Evolutionary conservation across 805 yeast species (phyloP), one percentile per base, ranked within the genome.

Genomic region (Candida suzukii): DNA sequence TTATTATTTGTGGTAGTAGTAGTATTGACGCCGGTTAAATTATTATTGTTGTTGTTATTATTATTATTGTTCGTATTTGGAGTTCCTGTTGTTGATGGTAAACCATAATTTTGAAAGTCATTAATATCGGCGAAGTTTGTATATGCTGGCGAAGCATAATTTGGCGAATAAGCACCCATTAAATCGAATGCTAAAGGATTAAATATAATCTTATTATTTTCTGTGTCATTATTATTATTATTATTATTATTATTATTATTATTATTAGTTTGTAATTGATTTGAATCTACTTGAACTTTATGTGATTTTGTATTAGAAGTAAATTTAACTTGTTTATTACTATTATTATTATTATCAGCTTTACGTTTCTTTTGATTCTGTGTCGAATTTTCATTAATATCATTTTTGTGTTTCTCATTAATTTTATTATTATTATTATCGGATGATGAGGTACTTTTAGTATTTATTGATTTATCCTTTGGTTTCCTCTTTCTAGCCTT

Each of bases 401-500:
- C 3, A 2, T 35, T 21, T 2, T 22, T 16, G 5, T 25, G 13
- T 18, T 43, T 37, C 14, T 7, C 30, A 22, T 26, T 35, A 37
- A 22, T 39, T 30, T 20, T 25, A 16, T n/a, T 36, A 12, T 26
- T 33, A 9, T 26, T 28, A 6, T 17, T 17, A 21, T 39, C 28
- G 28, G 31, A 13, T 8, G 9, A 28, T 28, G 17, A 16, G 17
- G 17, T 16, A 16, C n/a, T 28, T 13, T 5, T 6, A 8, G 31
- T 22, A 4, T 38, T 5, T 21, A 17, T 6, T 25, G 36, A 49
- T 28, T 47, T 40, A 39, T 47, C 40, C 38, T 40, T 47, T 14
- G 53, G 51, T 33, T 46, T 62, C 18, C 79, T 54, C 39, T 61
- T 68, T 39, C 78, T 52, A 17, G 67, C 51, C 49, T 75, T 75